These are phyloP conservation scores for Sequoia sempervirens DNA, from an alignment of 75 land plant genomes.

Conservation along the genomic window DNA sequence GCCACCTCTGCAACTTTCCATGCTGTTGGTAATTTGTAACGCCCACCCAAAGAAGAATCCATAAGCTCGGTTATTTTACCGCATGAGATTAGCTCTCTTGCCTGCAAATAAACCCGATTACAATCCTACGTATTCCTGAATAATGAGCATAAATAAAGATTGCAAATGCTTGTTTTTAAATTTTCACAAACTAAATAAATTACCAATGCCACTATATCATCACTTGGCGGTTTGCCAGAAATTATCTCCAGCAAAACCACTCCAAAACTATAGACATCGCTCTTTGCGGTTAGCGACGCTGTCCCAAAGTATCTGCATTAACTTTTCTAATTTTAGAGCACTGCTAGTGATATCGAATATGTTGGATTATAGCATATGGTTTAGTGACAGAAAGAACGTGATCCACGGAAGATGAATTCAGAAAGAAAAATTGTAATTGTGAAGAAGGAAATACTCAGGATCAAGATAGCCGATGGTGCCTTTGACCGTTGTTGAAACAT, in stretches of 20 bases:
- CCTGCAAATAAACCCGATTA: background rate
- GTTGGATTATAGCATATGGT: background rate
- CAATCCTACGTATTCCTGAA: too few species aligned
- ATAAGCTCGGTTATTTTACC: background rate
- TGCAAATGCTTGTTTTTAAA: background rate
- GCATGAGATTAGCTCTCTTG: background rate
- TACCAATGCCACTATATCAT: too few species aligned
- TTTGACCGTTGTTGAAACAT: conserved; percentile 4
- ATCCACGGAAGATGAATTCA: conserved; percentile 13
- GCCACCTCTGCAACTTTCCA: too few species aligned
- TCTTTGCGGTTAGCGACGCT: conserved; percentile 74
- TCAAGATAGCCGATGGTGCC: conserved; percentile 29
- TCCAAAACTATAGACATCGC: conserved; percentile 94
- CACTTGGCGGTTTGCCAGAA: too few species aligned
- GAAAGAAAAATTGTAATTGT: background rate
- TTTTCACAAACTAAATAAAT: background rate
- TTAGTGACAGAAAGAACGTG: background rate
- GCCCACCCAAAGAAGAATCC: too few species aligned
- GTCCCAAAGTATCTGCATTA: conserved; percentile 72
- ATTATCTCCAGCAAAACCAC: conserved; percentile 77
- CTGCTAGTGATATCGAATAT: background rate
- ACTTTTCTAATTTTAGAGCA: conserved; percentile 65
- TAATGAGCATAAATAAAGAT: too few species aligned
- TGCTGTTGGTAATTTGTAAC: too few species aligned
- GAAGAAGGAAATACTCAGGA: conserved; percentile 19